These are phyloP conservation scores for Nakaseomyces bracarensis DNA, from an alignment of 1,139 yeast genomes.

Conservation along the genomic window DNA sequence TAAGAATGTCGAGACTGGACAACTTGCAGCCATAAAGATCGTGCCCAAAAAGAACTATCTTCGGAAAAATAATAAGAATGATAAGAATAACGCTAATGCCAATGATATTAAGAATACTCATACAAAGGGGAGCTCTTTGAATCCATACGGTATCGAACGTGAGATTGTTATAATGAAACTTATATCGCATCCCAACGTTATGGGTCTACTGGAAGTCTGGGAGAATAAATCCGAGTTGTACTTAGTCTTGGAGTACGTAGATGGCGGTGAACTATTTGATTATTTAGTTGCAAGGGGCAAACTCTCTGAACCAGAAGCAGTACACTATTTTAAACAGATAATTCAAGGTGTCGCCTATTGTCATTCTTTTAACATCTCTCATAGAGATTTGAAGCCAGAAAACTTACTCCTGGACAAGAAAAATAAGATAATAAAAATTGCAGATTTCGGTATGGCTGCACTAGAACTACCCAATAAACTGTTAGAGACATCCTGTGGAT, in stretches of 20 bases:
- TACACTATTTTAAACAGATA: conserved; percentile 66
- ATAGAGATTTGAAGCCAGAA: conserved; percentile 76
- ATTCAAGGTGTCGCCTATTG: conserved; percentile 74
- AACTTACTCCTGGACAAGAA: conserved; percentile 56
- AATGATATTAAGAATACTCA: neutral
- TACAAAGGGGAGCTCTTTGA: conserved; percentile 8
- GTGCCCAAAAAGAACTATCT: conserved; percentile 45
- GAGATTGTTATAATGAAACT: conserved; percentile 78
- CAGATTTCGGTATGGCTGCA: conserved; percentile 87
- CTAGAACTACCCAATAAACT: conserved; percentile 63
- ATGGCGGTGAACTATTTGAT: conserved; percentile 77
- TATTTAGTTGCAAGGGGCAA: conserved; percentile 73
- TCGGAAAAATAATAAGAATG: conserved; percentile 23
- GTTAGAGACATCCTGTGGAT: conserved; percentile 73
- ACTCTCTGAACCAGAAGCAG: conserved; percentile 65
- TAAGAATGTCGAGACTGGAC: conserved; percentile 59
- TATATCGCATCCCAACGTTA: conserved; percentile 66
- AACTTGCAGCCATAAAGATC: conserved; percentile 73
- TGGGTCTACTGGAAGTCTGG: conserved; percentile 75
- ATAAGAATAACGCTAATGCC: conserved; percentile 33
- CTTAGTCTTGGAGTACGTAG: conserved; percentile 69
- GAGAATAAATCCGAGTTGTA: conserved; percentile 70
- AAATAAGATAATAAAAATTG: conserved; percentile 61
- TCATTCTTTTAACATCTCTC: conserved; percentile 73
- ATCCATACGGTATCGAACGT: conserved; percentile 70